Base-by-base conservation (phyloP, 441 rosid genomes). In the Aleurites moluccanus region DNA sequence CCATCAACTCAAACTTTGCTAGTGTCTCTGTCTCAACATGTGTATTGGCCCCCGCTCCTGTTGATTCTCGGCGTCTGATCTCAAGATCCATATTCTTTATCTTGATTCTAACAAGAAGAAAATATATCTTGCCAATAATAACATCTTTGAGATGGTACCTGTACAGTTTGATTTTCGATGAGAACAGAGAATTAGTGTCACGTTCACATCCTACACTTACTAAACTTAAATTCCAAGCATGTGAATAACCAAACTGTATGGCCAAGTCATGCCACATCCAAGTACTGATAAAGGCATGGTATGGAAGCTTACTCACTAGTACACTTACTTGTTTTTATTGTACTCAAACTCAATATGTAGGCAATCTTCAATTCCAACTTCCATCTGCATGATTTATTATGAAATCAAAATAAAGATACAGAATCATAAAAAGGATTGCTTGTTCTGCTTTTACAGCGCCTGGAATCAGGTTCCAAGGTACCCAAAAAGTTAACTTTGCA, bases 111-210 rank as follows among this genome's bases (percentile, higher is more conserved):
- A 93, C 97, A 42, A 93, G 87, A 60, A 93, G 97, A 83, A 93
- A 91, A 75, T 90, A 91, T 78, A 93, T 91, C 79, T 91, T 93
- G 77, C 98, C 98, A 64, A 93, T 85, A 78, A 93, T 93, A 73
- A 93, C 94, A 75, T 93, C 98, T 84, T 91, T 94, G 80, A 92
- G 85, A 83, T 94, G 98, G 73, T 92, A 94, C 91, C 98, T 94
- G 88, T 71, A 84, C 63, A 73, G 77, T 75, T 76, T 69, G 64
- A 74, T 78, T 60, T 44, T 28, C 62, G 16, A 79, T 57, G 52
- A 74, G 63, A 69, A 25, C 53, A 52, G 18, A 57, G 45, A 59
- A 44, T 21, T 33, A 27, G 14, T 1, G 63, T 45, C 65, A 1
- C 15, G 44, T 70, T 25, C 62, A 30, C 23, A 15, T 44, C 38